These are phyloP conservation scores for Amaranthus cruentus DNA, from an alignment of 148 eudicot genomes.

Conservation along the genomic window DNA sequence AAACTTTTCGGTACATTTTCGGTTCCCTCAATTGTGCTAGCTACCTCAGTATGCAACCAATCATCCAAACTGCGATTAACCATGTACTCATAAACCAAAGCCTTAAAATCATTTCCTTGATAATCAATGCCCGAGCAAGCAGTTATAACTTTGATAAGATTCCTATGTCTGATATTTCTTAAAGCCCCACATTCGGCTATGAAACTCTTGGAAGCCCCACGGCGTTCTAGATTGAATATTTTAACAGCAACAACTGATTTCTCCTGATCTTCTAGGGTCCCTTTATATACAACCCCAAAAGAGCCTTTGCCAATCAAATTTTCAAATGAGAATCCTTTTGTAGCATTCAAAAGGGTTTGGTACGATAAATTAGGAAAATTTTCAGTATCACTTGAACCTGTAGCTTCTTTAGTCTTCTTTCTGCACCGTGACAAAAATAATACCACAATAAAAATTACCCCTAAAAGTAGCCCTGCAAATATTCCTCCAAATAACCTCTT, in stretches of 20 bases:
- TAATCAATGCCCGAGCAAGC: slow-evolving; percentile 15
- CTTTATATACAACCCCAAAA: slow-evolving; percentile 28
- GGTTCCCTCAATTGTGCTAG: not conserved
- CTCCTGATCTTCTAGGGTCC: slow-evolving; percentile 1
- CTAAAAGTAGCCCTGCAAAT: not conserved
- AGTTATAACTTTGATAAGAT: slow-evolving; percentile 19
- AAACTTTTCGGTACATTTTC: not conserved
- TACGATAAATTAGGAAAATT: slow-evolving; percentile 3
- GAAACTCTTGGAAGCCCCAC: slow-evolving; percentile 16
- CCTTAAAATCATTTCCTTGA: slow-evolving; percentile 14
- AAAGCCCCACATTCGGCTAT: slow-evolving; percentile 16
- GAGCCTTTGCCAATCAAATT: slow-evolving; percentile 19
- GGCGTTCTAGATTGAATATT: slow-evolving; percentile 11
- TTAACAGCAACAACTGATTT: slow-evolving; percentile 8
- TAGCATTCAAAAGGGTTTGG: slow-evolving; percentile 18
- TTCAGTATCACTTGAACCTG: too few species aligned
- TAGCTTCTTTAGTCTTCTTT: not conserved
- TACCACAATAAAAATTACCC: not conserved
- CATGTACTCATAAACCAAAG: slow-evolving; percentile 17
- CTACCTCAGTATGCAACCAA: slow-evolving; percentile 7
- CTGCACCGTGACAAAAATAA: not conserved
- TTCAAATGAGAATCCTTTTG: slow-evolving; percentile 21
- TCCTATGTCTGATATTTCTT: slow-evolving; percentile 14
- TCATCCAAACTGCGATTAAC: slow-evolving; percentile 11
- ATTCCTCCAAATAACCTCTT: not conserved